phyloP scores from a whole-genome alignment of 2,329 filamentous ascomycete genomes.

The Aspergillus jensenii region DNA sequence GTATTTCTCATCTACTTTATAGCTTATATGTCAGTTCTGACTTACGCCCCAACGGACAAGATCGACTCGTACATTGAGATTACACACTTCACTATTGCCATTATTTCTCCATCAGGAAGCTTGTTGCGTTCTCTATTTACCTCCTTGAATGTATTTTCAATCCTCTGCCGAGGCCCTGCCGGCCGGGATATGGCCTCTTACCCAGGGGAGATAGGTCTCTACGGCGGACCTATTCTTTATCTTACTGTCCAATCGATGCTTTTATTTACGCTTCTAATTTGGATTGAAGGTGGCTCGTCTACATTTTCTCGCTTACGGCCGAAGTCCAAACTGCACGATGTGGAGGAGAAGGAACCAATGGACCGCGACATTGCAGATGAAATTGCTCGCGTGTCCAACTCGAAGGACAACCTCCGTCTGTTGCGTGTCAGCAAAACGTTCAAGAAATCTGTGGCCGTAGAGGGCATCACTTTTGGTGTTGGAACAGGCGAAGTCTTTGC shows the following conservation, averaged over 20 bases:
- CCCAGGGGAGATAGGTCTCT: slow-evolving; percentile 70
- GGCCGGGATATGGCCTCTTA: slow-evolving; percentile 64
- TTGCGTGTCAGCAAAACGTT: slow-evolving; percentile 80
- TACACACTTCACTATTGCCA: slow-evolving; percentile 72
- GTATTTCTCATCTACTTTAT: slow-evolving; percentile 72
- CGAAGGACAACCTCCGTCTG: slow-evolving; percentile 71
- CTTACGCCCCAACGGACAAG: slow-evolving; percentile 68
- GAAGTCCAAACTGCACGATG: slow-evolving; percentile 43
- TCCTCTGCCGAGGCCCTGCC: slow-evolving; percentile 58
- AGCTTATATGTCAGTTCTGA: slow-evolving; percentile 69
- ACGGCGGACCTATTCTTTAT: slow-evolving; percentile 83
- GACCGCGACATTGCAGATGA: slow-evolving; percentile 67
- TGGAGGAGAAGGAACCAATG: slow-evolving; percentile 35
- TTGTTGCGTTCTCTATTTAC: slow-evolving; percentile 73
- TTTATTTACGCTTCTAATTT: slow-evolving; percentile 71
- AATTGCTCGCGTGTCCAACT: slow-evolving; percentile 60
- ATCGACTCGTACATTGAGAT: slow-evolving; percentile 68
- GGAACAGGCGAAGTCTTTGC: slow-evolving; percentile 81
- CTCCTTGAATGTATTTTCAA: slow-evolving; percentile 78
- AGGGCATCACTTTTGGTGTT: slow-evolving; percentile 83
- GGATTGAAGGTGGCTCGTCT: slow-evolving; percentile 71
- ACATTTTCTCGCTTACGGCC: slow-evolving; percentile 55
- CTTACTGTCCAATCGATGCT: slow-evolving; percentile 71
- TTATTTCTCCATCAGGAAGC: slow-evolving; percentile 74
- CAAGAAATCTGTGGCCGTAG: slow-evolving; percentile 73